Evolutionary conservation across 768 basidiomycete genomes (phyloP).

Genomic region (Lentinula boryana): DNA sequence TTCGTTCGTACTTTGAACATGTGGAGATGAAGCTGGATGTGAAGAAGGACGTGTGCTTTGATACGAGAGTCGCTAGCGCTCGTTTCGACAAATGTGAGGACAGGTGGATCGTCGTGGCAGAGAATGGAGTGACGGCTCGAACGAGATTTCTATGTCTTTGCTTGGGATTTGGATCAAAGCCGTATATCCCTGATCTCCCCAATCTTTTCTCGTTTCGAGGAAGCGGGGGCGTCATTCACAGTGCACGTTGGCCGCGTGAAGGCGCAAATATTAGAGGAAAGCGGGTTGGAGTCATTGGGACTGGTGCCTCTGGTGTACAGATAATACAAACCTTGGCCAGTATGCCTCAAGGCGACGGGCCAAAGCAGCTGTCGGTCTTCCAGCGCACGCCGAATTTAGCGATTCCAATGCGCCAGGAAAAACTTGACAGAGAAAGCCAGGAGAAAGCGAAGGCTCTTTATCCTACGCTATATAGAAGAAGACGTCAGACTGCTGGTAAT

Average conservation of each 20-base stretch:
- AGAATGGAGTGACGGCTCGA: conserved; percentile 12
- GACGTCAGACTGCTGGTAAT: conserved; percentile 14
- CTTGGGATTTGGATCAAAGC: conserved; percentile 20
- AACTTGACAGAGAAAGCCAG: conserved; percentile 10
- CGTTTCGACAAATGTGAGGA: conserved; percentile 15
- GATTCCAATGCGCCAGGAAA: conserved; percentile 15
- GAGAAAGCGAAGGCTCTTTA: conserved; percentile 13
- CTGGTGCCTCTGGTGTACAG: conserved; percentile 11
- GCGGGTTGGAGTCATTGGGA: conserved; percentile 21
- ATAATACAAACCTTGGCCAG: conserved; percentile 16
- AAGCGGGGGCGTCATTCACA: conserved; percentile 16
- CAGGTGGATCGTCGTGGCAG: conserved; percentile 17
- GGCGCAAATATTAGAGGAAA: conserved; percentile 17
- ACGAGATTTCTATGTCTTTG: conserved; percentile 17
- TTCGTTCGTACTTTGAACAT: conserved; percentile 17
- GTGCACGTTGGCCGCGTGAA: conserved; percentile 16
- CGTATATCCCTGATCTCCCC: conserved; percentile 16
- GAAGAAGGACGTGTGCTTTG: conserved; percentile 16
- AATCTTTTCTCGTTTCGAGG: conserved; percentile 18
- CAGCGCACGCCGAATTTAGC: conserved; percentile 21
- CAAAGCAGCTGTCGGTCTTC: conserved; percentile 17
- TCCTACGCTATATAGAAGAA: conserved; percentile 14
- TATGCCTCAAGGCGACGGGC: conserved; percentile 7
- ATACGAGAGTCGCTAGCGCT: conserved; percentile 17
- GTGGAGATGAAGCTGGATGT: conserved; percentile 20